Percentiles rank a stretch among this genome's conserved stretches.
Conservation (phyloP, 768 basidiomycete genomes). For the Suillus hirtellus region DNA sequence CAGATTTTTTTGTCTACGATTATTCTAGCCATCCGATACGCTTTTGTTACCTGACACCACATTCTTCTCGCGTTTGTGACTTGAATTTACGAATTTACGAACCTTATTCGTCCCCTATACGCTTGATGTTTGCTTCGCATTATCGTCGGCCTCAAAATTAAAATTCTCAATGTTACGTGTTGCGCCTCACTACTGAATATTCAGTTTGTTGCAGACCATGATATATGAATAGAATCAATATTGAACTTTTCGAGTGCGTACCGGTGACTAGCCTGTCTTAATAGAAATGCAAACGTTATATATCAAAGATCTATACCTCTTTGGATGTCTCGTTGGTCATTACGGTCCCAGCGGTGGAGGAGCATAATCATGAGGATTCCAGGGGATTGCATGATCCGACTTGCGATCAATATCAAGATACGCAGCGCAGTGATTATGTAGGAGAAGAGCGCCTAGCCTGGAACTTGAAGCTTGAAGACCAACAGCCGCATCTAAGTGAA, state of each 20-base stretch:
- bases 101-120: not conserved
- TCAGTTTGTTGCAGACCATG: not conserved
- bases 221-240: not conserved
- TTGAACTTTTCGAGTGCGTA: not conserved
- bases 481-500: too few species aligned
- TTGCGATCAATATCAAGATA: too few species aligned
- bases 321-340: too few species aligned
- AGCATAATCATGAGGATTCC: too few species aligned
- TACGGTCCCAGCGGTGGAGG: too few species aligned
- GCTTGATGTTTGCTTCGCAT: not conserved
- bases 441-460: too few species aligned
- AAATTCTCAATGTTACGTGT: not conserved
- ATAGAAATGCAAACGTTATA: too few species aligned
- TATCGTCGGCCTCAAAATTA: constrained; percentile 2
- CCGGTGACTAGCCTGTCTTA: too few species aligned
- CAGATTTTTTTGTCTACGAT: constrained; percentile 1
- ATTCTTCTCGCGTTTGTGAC: constrained; percentile 5
- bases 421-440: too few species aligned
- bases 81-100: constrained; percentile 9
- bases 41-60: constrained; percentile 1
- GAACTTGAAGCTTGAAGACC: too few species aligned
- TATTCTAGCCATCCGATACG: not conserved
- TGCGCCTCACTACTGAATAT: not conserved
- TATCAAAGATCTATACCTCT: too few species aligned
- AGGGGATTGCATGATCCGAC: too few species aligned